Evolutionary conservation across 306 rosid species (phyloP), one percentile per base, ranked within the genome.

Genomic region (Medicago arabica): DNA sequence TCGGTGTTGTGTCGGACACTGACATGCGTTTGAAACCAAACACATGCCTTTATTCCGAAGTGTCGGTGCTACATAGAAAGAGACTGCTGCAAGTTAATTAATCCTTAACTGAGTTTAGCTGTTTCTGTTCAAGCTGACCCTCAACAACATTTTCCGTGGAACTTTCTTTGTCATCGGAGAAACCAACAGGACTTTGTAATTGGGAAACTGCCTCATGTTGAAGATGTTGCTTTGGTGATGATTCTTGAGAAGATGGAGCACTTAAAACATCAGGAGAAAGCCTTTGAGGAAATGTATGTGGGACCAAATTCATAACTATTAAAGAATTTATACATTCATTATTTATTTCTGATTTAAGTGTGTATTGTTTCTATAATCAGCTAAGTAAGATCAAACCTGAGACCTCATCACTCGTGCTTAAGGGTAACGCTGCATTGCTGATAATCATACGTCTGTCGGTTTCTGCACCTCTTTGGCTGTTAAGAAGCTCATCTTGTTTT

Each of bases 371-470:
- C 39, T 54, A 43, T 60, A 69, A 72, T 78, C 43, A 78, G 81
- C 76, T 46, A 54, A 89, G 82, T 54, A 70, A 82, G 86, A 83
- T 85, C 92, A 71, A 88, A 95, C 98, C 98, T 90, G 97, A 88
- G 87, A 84, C 74, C 87, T 85, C 89, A 67, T 82, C 78, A 50
- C 68, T 75, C 38, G 81, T 49, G 76, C 63, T 15, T 63, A 85
- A 72, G 16, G 83, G 81, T 39, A 86, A 78, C 43, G 80, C 83
- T 40, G 78, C 75, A 75, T 76, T 82, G 46, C 57, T 69, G 74
- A 40, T 61, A 69, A 59, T 58, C 74, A 49, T 60, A 15, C 73
- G 46, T 8, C 51, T 43, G 9, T 71, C 49, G 40, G 70, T 78
- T 78, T 83, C 78, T 40, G 62, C 67, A 41, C 80, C 80, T 54